Evolutionary conservation across 2,329 filamentous ascomycete species (phyloP).

Genomic region (Mycogone perniciosa): DNA sequence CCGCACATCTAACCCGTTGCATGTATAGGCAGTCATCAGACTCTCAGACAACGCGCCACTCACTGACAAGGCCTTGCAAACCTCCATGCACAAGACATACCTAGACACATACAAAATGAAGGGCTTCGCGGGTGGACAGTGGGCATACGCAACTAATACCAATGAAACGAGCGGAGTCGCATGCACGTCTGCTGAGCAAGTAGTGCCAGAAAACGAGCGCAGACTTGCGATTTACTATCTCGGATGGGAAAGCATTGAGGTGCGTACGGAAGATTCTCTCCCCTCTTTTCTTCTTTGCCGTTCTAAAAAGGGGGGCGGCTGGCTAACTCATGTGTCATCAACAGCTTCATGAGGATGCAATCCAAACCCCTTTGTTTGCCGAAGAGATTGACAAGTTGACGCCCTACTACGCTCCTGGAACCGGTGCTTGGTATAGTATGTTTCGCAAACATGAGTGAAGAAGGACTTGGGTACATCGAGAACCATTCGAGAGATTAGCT

Average conservation of each 20-base stretch:
- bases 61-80: slow-evolving; percentile 4
- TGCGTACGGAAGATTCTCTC: background rate
- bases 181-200: background rate
- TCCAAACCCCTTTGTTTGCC: slow-evolving; percentile 12
- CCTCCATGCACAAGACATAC: slow-evolving; percentile 18
- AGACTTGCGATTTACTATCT: slow-evolving; percentile 15
- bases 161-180: slow-evolving; percentile 11
- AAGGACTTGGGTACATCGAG: too few relatives aligned
- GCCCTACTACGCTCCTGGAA: slow-evolving; percentile 13
- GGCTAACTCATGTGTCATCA: background rate
- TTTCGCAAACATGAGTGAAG: slow-evolving; percentile 10
- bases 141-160: slow-evolving; percentile 15
- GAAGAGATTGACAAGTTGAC: slow-evolving; percentile 16
- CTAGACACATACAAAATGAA: slow-evolving; percentile 16
- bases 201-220: background rate
- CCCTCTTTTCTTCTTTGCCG: too few relatives aligned
- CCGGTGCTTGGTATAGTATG: slow-evolving; percentile 17
- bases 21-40: slow-evolving; percentile 11
- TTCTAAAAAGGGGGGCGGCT: too few relatives aligned
- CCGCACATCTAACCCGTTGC: background rate
- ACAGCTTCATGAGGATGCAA: slow-evolving; percentile 16
- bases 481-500: too few relatives aligned
- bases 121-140: slow-evolving; percentile 17
- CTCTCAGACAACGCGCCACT: slow-evolving; percentile 13
- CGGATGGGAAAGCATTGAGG: slow-evolving; percentile 21